Base-by-base conservation (phyloP, 2,329 filamentous ascomycete species). In the Alternaria brassicicola region DNA sequence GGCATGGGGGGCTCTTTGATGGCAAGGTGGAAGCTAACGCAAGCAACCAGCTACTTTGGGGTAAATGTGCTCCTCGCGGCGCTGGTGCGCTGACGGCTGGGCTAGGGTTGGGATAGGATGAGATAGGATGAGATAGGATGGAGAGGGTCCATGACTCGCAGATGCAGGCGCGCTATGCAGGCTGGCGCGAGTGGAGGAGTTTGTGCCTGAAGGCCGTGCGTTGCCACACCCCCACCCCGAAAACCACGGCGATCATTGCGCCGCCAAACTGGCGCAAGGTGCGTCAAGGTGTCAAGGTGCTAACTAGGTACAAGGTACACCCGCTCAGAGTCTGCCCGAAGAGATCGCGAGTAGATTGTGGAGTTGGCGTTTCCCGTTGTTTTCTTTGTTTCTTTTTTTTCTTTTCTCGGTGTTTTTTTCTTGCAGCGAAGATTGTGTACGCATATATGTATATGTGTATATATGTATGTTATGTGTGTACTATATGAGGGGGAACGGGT, bases 11-110 rank as follows among this genome's bases (percentile, higher is more conserved):
- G n/a, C n/a, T n/a, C n/a, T n/a, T n/a, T n/a, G n/a, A 33, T 56
- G 8, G 60, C 61, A 41, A 42, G 1, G 49, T 43, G 17, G 46
- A 63, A 62, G 68, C 73, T 76, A 74, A 77, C 66, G 67, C 69
- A 67, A 61, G 63, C 10, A 38, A 38, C 17, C 66, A 79, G 78
- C 63, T 79, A 79, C 74, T 77, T 78, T 57, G 74, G 72, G 59
- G 47, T 76, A 41, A 78, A 78, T 75, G 70, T 70, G 61, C 58
- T 80, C 45, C 74, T 81, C 62, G 78, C 78, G 53, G 76, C 68
- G 51, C 56, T 76, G 33, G 70, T 69, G 66, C 64, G 65, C 59
- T 77, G 72, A 76, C 60, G 28, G 28, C 7, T 15, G 39, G 39
- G 23, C 15, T 43, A 12, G 30, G 6, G 3, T 30, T 31, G 30